These are phyloP conservation scores for Aspergillus novofumigatus DNA, from an alignment of 2,329 filamentous ascomycete genomes.

Conservation along the genomic window DNA sequence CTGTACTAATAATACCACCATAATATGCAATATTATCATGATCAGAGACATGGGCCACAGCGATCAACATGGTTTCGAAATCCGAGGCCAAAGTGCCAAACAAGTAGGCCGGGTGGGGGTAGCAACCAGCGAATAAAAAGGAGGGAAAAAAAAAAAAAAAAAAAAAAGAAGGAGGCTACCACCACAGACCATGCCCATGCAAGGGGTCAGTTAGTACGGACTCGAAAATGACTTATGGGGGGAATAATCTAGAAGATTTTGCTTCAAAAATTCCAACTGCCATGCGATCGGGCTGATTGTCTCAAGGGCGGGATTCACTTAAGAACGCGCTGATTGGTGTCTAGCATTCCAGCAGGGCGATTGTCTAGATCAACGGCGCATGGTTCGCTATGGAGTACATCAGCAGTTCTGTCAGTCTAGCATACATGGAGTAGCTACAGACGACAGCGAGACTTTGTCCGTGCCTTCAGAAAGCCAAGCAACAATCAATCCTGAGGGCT, in stretches of 20 bases:
- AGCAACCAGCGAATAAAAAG: neutral
- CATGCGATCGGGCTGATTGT: neutral
- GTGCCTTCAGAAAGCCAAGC: neutral
- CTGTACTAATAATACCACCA: neutral
- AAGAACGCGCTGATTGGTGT: too few relatives aligned
- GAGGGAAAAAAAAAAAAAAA: neutral
- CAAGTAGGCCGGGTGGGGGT: neutral
- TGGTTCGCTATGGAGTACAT: neutral
- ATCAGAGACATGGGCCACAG: neutral
- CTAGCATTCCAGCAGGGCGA: too few relatives aligned
- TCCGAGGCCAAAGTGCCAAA: neutral
- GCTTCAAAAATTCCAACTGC: neutral
- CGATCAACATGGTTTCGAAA: neutral
- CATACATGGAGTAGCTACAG: neutral
- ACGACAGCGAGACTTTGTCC: neutral
- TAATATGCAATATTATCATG: neutral
- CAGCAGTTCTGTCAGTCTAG: neutral
- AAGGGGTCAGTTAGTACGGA: neutral
- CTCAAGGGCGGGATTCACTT: too few relatives aligned
- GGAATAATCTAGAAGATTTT: neutral
- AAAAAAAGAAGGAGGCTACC: neutral
- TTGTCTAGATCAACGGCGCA: too few relatives aligned
- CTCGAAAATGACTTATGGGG: neutral
- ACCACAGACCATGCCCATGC: neutral
- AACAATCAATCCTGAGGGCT: neutral